A percentile compares a stretch with the other conserved stretches of the same genome.
phyloP scores from a whole-genome alignment of 139 green algal species.

The Asterochloris erici region DNA sequence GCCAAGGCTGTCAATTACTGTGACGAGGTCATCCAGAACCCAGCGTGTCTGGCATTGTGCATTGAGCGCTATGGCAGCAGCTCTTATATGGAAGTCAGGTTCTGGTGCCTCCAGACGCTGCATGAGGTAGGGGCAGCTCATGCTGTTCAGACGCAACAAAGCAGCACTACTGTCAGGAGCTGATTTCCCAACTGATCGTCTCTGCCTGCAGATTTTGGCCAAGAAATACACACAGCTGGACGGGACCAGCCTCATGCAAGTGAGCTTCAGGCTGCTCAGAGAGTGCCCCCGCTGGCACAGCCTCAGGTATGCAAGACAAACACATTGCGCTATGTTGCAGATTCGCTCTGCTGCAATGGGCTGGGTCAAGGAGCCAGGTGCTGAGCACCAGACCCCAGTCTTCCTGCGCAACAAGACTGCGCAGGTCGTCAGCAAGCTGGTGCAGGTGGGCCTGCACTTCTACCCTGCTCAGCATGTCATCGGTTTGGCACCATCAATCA shows the following conservation, averaged over 20 bases:
- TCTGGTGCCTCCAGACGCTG: slow-evolving; percentile 95
- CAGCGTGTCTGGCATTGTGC: slow-evolving; percentile 73
- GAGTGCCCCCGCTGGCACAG: not conserved
- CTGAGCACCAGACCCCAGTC: slow-evolving; percentile 46
- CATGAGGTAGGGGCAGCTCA: slow-evolving; percentile 58
- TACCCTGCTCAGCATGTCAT: too few species aligned
- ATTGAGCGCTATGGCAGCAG: slow-evolving; percentile 63
- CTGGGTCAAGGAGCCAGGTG: slow-evolving; percentile 37
- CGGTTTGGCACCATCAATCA: too few species aligned
- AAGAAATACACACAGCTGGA: slow-evolving; percentile 1
- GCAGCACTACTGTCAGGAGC: too few species aligned
- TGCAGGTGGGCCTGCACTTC: slow-evolving; percentile 31
- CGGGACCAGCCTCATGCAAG: not conserved
- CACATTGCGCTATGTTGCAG: slow-evolving; percentile 13
- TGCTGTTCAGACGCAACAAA: not conserved
- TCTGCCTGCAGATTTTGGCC: not conserved
- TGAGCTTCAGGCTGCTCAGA: not conserved
- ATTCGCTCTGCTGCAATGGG: slow-evolving; percentile 47
- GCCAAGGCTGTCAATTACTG: slow-evolving; percentile 66
- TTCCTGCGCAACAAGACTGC: slow-evolving; percentile 95
- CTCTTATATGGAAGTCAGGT: slow-evolving; percentile 82
- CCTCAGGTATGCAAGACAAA: not conserved
- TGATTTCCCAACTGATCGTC: not conserved
- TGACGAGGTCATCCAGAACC: slow-evolving; percentile 45
- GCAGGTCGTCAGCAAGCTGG: slow-evolving; percentile 71